These are phyloP conservation scores for Chenopodium formosanum DNA, from an alignment of 148 eudicot genomes.

Conservation along the genomic window DNA sequence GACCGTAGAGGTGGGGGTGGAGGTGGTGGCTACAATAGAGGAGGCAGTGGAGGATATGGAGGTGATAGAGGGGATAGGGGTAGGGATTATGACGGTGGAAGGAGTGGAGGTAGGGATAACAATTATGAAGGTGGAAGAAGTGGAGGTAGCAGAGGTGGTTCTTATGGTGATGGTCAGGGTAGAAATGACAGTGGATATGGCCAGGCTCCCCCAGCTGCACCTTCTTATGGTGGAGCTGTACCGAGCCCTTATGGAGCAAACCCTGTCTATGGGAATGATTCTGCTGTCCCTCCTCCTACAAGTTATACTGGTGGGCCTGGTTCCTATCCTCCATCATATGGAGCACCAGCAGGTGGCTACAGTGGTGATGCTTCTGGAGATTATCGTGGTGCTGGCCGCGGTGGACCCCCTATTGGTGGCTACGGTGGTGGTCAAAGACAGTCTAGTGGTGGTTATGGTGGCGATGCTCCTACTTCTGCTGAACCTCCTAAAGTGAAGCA, in stretches of 20 bases:
- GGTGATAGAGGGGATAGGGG: conserved; percentile 51
- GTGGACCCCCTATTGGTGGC: conserved; percentile 57
- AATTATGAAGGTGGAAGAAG: conserved; percentile 41
- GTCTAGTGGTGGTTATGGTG: conserved; percentile 45
- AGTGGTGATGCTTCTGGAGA: conserved; percentile 52
- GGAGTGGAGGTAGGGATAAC: conserved; percentile 48
- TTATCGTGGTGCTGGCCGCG: conserved; percentile 48
- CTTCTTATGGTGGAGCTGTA: conserved; percentile 58
- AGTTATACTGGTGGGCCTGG: conserved; percentile 77
- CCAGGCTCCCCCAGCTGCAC: conserved; percentile 47
- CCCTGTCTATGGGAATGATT: conserved; percentile 57
- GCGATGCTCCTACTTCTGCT: conserved; percentile 51
- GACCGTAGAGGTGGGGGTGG: conserved; percentile 31
- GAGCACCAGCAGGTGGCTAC: conserved; percentile 52
- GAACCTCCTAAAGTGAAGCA: conserved; percentile 80
- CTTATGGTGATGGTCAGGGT: conserved; percentile 60
- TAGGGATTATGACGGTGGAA: conserved; percentile 41
- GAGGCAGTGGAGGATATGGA: conserved; percentile 42
- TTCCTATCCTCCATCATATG: conserved; percentile 77
- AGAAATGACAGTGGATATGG: conserved; percentile 62
- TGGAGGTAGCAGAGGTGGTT: conserved; percentile 54
- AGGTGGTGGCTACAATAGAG: conserved; percentile 28
- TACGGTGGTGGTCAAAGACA: conserved; percentile 56
- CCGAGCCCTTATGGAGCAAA: conserved; percentile 50
- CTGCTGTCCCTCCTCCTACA: conserved; percentile 84